A percentile compares a stretch with the other conserved stretches of the same genome.
phyloP scores from a whole-genome alignment of 2,329 filamentous ascomycete genomes.

The Fusarium ambrosium region DNA sequence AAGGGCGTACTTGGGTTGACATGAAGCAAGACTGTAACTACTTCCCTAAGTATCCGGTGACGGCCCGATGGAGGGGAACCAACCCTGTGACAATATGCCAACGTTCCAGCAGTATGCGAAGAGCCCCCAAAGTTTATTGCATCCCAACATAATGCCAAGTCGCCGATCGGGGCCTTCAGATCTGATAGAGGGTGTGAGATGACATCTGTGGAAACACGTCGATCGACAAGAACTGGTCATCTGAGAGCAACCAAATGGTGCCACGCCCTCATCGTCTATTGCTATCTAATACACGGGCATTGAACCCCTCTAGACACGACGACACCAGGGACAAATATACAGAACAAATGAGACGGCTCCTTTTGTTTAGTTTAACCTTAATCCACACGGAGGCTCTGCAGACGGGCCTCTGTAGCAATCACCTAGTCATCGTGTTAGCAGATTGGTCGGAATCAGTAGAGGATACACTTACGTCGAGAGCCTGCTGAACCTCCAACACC shows the following conservation, averaged over 20 bases:
- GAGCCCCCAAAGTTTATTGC: not conserved
- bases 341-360: constrained; percentile 51
- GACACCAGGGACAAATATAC: constrained; percentile 51
- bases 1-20: not conserved
- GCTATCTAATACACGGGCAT: constrained; percentile 54
- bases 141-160: not conserved
- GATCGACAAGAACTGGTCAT: not conserved
- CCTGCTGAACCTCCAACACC: constrained; percentile 95
- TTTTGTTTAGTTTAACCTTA: constrained; percentile 56
- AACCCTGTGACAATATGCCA: not conserved
- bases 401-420: constrained; percentile 88
- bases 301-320: constrained; percentile 46
- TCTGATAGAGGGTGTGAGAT: not conserved
- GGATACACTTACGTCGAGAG: constrained; percentile 82
- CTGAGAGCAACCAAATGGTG: constrained; percentile 25
- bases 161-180: not conserved
- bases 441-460: not conserved
- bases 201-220: not conserved
- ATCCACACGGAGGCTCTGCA: constrained; percentile 89
- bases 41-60: not conserved
- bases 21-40: not conserved
- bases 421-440: constrained; percentile 66
- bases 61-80: not conserved
- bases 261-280: constrained; percentile 51
- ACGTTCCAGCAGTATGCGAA: not conserved